Evolutionary conservation across 1,139 yeast species (phyloP).

Genomic region (Suhomyces wounanorum): DNA sequence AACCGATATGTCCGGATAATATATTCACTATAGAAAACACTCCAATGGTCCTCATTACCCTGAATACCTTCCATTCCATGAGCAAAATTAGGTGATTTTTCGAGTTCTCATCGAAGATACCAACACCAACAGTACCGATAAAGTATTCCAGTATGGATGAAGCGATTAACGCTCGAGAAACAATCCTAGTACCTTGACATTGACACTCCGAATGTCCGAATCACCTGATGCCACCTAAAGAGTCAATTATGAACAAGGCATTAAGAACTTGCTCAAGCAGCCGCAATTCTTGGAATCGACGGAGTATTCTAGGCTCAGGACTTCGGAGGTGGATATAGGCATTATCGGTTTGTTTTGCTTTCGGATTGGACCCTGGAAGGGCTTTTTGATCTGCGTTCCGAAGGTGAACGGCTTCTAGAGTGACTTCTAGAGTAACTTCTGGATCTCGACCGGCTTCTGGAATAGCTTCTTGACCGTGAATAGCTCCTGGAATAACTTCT

Average conservation of each 20-base stretch:
- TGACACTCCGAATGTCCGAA: neutral
- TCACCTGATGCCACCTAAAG: neutral
- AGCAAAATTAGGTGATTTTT: neutral
- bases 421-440: slow-evolving; percentile 24
- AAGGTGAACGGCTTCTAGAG: slow-evolving; percentile 1
- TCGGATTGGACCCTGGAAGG: neutral
- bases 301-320: neutral
- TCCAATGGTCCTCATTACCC: neutral
- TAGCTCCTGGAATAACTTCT: slow-evolving; percentile 18
- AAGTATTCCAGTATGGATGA: neutral
- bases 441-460: slow-evolving; percentile 21
- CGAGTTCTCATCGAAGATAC: neutral
- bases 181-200: neutral
- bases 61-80: neutral
- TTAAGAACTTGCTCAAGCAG: neutral
- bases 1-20: slow-evolving; percentile 5
- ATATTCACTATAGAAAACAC: neutral
- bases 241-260: neutral
- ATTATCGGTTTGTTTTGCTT: neutral
- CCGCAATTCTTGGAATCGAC: neutral
- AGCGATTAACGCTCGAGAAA: neutral
- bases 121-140: neutral
- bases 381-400: neutral
- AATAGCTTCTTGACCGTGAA: slow-evolving; percentile 19
- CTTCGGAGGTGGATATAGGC: neutral